These are phyloP conservation scores for Cicer bijugum DNA, from an alignment of 306 rosid genomes.

Conservation along the genomic window DNA sequence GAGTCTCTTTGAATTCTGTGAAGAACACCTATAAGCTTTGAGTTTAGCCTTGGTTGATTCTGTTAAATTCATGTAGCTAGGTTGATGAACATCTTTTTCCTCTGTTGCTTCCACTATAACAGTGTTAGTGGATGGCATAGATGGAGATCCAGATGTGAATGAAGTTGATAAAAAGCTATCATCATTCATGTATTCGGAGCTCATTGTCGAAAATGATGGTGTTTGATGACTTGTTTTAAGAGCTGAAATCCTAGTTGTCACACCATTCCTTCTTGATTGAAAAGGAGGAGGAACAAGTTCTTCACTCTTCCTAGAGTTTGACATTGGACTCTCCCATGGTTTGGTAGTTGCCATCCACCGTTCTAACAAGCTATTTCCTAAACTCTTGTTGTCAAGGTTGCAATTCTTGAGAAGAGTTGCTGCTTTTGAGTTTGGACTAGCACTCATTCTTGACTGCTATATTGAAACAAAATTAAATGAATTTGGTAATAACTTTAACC, in stretches of 20 bases:
- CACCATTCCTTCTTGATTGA: slow-evolving; percentile 60
- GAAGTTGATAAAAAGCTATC: slow-evolving; percentile 67
- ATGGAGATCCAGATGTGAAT: slow-evolving; percentile 57
- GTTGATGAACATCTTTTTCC: slow-evolving; percentile 50
- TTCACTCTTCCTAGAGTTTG: slow-evolving; percentile 57
- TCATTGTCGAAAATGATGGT: slow-evolving; percentile 63
- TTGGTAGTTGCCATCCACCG: slow-evolving; percentile 71
- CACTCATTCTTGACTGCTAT: slow-evolving; percentile 63
- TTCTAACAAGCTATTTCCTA: slow-evolving; percentile 68
- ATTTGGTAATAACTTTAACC: slow-evolving; percentile 4
- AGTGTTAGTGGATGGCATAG: slow-evolving; percentile 44
- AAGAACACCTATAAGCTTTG: slow-evolving; percentile 51
- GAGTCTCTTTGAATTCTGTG: slow-evolving; percentile 49
- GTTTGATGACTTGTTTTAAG: slow-evolving; percentile 49
- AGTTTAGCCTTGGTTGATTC: slow-evolving; percentile 71
- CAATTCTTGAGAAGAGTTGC: slow-evolving; percentile 51
- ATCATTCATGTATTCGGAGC: slow-evolving; percentile 66
- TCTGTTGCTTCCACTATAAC: slow-evolving; percentile 48
- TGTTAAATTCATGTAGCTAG: slow-evolving; percentile 78
- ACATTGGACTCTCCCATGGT: slow-evolving; percentile 79
- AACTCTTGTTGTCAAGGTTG: slow-evolving; percentile 49
- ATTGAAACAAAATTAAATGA: slow-evolving; percentile 11
- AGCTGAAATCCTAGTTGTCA: slow-evolving; percentile 69
- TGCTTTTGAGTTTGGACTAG: slow-evolving; percentile 66
- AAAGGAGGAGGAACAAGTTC: slow-evolving; percentile 41